Conservation (phyloP, 305 asterid species). For the Ilex paraguariensis region DNA sequence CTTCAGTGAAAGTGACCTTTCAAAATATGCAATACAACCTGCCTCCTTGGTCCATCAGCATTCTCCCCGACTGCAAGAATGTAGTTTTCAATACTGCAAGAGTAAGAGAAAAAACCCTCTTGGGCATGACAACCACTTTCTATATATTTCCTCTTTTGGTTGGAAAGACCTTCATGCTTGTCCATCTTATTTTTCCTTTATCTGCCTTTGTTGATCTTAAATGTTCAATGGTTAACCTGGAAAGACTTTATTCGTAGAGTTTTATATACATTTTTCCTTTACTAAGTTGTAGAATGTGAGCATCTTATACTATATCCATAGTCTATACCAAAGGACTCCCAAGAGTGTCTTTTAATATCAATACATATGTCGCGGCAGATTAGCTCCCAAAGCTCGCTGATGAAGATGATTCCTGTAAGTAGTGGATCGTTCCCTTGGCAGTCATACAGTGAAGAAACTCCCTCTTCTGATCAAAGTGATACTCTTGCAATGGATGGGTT, state of each 20-base stretch:
- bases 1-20: slow-evolving; percentile 46
- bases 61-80: slow-evolving; percentile 86
- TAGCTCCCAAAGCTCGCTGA: slow-evolving; percentile 37
- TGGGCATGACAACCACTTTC: too few species aligned
- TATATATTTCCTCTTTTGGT: background rate
- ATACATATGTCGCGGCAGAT: slow-evolving; percentile 39
- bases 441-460: slow-evolving; percentile 69
- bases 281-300: too few species aligned
- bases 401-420: slow-evolving; percentile 52
- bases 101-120: slow-evolving; percentile 36
- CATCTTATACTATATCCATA: too few species aligned
- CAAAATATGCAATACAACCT: slow-evolving; percentile 50
- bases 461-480: slow-evolving; percentile 61
- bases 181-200: too few species aligned
- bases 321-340: background rate
- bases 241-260: too few species aligned
- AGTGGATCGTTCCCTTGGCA: slow-evolving; percentile 51
- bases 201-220: too few species aligned
- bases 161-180: too few species aligned
- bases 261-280: too few species aligned
- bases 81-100: slow-evolving; percentile 83
- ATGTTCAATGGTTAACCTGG: too few species aligned
- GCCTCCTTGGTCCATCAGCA: slow-evolving; percentile 96
- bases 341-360: background rate
- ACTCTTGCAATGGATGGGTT: slow-evolving; percentile 44